These are phyloP conservation scores for Cladosporium cucumerinum DNA, from an alignment of 2,329 filamentous ascomycete species.

Conservation along the genomic window DNA sequence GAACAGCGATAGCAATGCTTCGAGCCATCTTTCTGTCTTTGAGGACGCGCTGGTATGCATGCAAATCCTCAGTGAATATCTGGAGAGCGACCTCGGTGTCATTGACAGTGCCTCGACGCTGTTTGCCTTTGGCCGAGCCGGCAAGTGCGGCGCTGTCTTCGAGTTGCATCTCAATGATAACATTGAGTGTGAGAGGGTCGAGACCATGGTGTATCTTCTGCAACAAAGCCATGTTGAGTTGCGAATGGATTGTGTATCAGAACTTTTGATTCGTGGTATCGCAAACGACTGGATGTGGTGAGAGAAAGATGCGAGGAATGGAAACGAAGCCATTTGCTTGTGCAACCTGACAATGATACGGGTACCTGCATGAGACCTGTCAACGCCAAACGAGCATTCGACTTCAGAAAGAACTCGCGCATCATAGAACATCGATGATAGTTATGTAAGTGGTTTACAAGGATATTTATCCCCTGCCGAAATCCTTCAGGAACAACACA, in stretches of 20 bases:
- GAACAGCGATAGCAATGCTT: slow-evolving; percentile 23
- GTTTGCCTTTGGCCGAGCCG: slow-evolving; percentile 20
- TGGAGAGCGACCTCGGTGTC: slow-evolving; percentile 25
- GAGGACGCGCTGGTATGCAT: slow-evolving; percentile 16
- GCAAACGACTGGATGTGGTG: not conserved
- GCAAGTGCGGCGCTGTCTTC: slow-evolving; percentile 18
- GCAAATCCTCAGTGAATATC: slow-evolving; percentile 27
- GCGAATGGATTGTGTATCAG: too few species aligned
- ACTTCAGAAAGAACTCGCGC: too few species aligned
- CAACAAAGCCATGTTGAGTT: slow-evolving; percentile 7
- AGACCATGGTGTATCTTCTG: slow-evolving; percentile 5
- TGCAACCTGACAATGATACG: not conserved
- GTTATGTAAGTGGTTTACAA: too few species aligned
- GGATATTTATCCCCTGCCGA: too few species aligned
- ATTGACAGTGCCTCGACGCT: slow-evolving; percentile 20
- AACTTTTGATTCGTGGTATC: too few species aligned
- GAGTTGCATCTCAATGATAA: slow-evolving; percentile 18
- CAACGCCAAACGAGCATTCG: not conserved
- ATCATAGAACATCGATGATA: too few species aligned
- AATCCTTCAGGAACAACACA: too few species aligned
- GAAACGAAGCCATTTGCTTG: not conserved
- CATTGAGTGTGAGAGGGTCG: slow-evolving; percentile 13
- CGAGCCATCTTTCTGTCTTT: slow-evolving; percentile 25
- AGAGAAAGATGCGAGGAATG: not conserved
- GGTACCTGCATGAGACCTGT: not conserved